A percentile compares a stretch with the other conserved stretches of the same genome.
Conservation (phyloP, 176 grass and related monocot genomes). For the Lolium perenne region DNA sequence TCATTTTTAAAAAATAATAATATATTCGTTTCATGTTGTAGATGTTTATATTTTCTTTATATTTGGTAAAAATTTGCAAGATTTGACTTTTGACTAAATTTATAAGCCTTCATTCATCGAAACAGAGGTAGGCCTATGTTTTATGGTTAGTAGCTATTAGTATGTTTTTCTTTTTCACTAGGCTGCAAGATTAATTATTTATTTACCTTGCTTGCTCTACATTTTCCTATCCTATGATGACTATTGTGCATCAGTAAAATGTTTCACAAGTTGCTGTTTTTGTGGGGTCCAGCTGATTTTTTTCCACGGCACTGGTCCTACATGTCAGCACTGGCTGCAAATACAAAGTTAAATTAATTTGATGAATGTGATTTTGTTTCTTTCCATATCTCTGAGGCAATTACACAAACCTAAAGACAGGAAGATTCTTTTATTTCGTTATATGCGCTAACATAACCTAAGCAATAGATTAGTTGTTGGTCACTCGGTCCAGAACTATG, state of each 20-base stretch:
- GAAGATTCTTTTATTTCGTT: background rate
- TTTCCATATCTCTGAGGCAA: background rate
- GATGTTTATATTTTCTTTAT: no score
- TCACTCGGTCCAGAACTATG: background rate
- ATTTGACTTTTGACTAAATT: background rate
- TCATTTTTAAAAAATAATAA: no score
- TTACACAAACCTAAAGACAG: background rate
- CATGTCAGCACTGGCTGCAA: background rate
- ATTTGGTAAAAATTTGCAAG: no score
- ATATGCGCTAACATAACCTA: slow-evolving; percentile 4
- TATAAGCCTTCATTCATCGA: no score
- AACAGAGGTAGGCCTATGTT: background rate
- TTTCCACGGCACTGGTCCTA: background rate
- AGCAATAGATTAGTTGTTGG: slow-evolving; percentile 3
- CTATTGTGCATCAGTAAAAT: background rate
- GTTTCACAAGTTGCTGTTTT: background rate
- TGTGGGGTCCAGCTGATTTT: background rate
- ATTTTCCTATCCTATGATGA: no score
- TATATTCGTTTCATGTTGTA: no score
- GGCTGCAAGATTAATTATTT: background rate
- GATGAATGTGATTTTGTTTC: no score
- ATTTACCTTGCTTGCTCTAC: background rate
- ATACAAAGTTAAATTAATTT: no score
- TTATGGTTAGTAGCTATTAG: background rate
- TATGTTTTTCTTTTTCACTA: background rate